These are phyloP conservation scores for Fomes fomentarius DNA, from an alignment of 1,284 basidiomycete genomes.

Conservation along the genomic window DNA sequence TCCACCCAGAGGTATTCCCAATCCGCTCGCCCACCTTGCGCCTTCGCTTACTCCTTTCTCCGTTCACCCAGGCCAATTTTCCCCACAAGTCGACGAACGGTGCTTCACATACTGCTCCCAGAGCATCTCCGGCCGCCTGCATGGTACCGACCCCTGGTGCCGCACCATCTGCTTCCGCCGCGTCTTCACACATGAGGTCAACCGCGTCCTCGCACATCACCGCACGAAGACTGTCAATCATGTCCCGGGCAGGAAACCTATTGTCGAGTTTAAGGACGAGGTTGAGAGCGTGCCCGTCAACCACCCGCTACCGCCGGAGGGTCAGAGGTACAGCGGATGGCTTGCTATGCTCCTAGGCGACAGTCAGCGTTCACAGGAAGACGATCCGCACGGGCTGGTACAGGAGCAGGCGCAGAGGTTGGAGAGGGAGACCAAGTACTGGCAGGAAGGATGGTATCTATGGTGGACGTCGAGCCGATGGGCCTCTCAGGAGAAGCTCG, in stretches of 20 bases:
- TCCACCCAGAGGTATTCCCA: slow-evolving; percentile 27
- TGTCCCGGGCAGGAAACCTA: slow-evolving; percentile 10
- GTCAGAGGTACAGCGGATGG: slow-evolving; percentile 44
- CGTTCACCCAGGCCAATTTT: slow-evolving; percentile 49
- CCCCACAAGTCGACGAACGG: slow-evolving; percentile 67
- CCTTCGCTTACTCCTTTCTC: background rate
- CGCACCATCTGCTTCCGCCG: slow-evolving; percentile 71
- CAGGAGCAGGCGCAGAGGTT: slow-evolving; percentile 34
- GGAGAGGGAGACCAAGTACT: slow-evolving; percentile 37
- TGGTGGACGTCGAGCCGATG: slow-evolving; percentile 62
- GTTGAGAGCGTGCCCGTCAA: slow-evolving; percentile 42
- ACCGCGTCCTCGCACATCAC: slow-evolving; percentile 49
- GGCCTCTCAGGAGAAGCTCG: slow-evolving; percentile 57
- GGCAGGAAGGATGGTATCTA: slow-evolving; percentile 77
- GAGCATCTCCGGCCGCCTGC: slow-evolving; percentile 57
- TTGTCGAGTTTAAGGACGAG: slow-evolving; percentile 9
- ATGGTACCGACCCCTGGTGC: slow-evolving; percentile 60
- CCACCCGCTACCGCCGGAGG: slow-evolving; percentile 65
- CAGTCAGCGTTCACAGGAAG: background rate
- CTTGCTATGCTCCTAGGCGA: slow-evolving; percentile 19
- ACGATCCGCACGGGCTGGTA: slow-evolving; percentile 1
- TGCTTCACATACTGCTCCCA: slow-evolving; percentile 77
- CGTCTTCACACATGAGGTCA: slow-evolving; percentile 73
- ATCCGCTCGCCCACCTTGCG: background rate
- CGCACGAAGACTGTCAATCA: slow-evolving; percentile 19